phyloP scores from a whole-genome alignment of 192 early-diverging fungal species.

The Backusella luteola region DNA sequence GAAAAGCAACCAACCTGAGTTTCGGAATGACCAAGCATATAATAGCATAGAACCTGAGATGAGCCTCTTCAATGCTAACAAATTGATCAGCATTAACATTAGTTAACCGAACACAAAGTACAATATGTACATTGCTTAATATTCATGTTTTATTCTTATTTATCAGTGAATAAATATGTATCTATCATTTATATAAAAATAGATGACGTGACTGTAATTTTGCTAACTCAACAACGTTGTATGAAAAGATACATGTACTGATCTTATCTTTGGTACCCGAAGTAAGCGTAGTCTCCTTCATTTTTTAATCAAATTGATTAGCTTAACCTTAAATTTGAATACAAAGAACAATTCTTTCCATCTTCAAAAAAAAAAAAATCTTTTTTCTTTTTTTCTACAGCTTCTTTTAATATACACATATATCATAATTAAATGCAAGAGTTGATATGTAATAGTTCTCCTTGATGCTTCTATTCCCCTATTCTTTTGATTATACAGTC shows the following conservation, averaged over 20 bases:
- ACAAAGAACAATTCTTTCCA: background rate
- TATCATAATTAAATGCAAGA: background rate
- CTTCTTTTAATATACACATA: background rate
- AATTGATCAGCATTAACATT: no score
- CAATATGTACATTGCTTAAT: no score
- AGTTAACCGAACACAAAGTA: no score
- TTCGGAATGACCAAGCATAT: no score
- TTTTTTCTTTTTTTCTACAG: background rate
- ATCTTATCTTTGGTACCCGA: background rate
- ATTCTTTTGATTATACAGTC: background rate
- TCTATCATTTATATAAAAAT: no score
- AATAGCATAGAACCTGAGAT: no score
- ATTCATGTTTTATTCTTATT: no score
- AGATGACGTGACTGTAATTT: background rate
- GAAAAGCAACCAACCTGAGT: no score
- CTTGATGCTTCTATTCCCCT: background rate
- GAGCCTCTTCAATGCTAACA: no score
- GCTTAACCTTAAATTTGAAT: background rate
- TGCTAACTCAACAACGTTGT: background rate
- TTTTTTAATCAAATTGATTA: background rate
- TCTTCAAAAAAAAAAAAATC: background rate
- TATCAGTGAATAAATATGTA: no score
- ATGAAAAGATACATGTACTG: background rate
- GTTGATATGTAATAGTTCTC: background rate
- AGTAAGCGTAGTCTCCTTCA: background rate